Conservation (phyloP, 2,329 filamentous ascomycete species). For the Diaporthe aspalathi region DNA sequence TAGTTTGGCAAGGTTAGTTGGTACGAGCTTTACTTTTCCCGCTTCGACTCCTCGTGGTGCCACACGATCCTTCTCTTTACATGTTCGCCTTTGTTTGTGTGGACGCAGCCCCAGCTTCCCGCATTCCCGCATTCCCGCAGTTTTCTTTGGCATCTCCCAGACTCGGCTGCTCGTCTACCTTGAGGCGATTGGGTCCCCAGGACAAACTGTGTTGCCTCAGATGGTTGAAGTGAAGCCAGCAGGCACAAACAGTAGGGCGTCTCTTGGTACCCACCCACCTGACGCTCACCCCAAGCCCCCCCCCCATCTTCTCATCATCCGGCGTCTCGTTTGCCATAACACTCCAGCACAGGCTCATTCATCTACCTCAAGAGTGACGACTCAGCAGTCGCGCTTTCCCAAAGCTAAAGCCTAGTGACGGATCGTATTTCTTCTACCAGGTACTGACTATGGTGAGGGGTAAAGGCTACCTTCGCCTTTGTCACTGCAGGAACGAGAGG, state of each 20-base stretch:
- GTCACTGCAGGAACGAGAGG: conserved; percentile 18
- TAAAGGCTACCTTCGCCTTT: conserved; percentile 23
- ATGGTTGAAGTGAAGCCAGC: not conserved
- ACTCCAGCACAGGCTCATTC: not conserved
- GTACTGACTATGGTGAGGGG: conserved; percentile 33
- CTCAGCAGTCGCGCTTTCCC: conserved; percentile 20
- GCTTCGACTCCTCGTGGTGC: not conserved
- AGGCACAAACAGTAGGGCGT: not conserved
- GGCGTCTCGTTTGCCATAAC: not conserved
- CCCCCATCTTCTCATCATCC: not conserved
- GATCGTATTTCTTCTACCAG: conserved; percentile 8
- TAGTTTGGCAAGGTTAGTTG: conserved; percentile 22
- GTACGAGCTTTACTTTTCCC: conserved; percentile 14
- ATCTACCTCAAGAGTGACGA: conserved; percentile 13
- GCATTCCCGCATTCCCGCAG: not conserved
- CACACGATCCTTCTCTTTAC: not conserved
- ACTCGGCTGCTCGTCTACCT: conserved; percentile 12
- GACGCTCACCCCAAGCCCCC: not conserved
- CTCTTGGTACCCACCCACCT: not conserved
- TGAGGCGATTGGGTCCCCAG: not conserved
- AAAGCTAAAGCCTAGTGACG: not conserved
- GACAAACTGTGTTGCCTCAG: conserved; percentile 5
- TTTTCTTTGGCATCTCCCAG: conserved; percentile 5
- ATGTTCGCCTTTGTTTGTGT: not conserved
- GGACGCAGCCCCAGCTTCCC: not conserved